Base-by-base conservation (phyloP, 208 protist species). In the Acanthamoeba triangularis region DNA sequence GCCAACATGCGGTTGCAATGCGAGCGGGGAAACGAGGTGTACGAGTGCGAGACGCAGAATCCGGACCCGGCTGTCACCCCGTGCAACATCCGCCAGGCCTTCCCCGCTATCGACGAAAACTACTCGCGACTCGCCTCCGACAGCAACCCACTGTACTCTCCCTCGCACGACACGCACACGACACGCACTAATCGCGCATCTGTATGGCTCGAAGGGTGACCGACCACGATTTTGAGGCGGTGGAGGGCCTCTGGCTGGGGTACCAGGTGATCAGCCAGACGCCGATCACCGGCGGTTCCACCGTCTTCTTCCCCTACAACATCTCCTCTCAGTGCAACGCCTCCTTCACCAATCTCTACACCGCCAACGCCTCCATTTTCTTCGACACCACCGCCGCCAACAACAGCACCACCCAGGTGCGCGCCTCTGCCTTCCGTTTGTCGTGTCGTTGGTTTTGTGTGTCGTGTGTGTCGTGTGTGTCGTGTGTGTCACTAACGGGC, bases 331-430 rank as follows among this genome's bases (percentile, higher is more conserved):
- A 41, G 37, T 80, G 72, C 72, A 80, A 7, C 11, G 72, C 35
- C 7, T 80, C 72, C 35, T 80, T 80, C 72, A 80, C 72, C 72
- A 80, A 80, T 20, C 72, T 80, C 3, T 80, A 80, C 72, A 69
- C 14, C 16, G 16, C 13, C 56, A 61, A 61, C 56, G 56, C 56
- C 56, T 61, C 56, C 8, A 4, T 54, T 13, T 54, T 61, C 56
- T 61, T 61, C 56, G 18, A 61, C 56, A 35, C 63, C n/a, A n/a
- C n/a, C n/a, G n/a, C n/a, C n/a, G n/a, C n/a, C n/a, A n/a, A n/a
- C 28, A 35, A 4, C 28, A 69, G 49, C n/a, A 52, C 30, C n/a
- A 80, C 33, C 25, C 47, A 28, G 49, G 49, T 52, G 49, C 49
- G n/a, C n/a, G n/a, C n/a, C n/a, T n/a, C n/a, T n/a, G n/a, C n/a